Base-by-base conservation (phyloP, 148 eudicot species). In the Diospyros kaki region DNA sequence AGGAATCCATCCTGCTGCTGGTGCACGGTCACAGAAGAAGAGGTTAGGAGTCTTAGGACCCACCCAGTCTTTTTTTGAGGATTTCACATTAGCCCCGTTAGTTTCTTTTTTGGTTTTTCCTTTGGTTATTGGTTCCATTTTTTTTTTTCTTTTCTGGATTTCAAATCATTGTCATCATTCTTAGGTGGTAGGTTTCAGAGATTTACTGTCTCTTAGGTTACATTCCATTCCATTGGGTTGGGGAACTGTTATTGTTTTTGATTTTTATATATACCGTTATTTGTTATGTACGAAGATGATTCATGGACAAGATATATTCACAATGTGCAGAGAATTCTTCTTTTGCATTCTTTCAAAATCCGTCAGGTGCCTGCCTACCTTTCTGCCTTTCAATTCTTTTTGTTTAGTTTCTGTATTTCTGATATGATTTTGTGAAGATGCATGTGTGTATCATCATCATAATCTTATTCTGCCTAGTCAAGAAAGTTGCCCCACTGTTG, bases 261-360 rank as follows among this genome's bases (percentile, higher is more conserved):
- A 28, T 28, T 60, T 15, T 78, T 78, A 75, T 79, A 76, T 76
- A 64, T 64, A 41, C 18, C 6, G 55, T 48, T 77, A 54, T 72
- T 85, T 67, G 61, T 73, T 71, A 72, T 89, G 87, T 83, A 87
- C 39, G 68, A 28, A 28, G 28, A 28, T 28, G 28, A 83, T 81
- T 82, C 80, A 76, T 78, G 86, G 75, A 28, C 28, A n/a, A n/a
- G 72, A 76, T 72, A 79, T 75, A 70, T 71, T 79, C 79, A 76
- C 15, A 83, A 78, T 87, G 87, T 88, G 88, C 92, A 86, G 88
- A 83, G 77, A 82, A 71, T 81, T 73, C 60, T 83, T 79, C 61
- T 28, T 48, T 53, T 6, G 6, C 58, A 54, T 51, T 38, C 17
- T 53, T 52, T 17, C 1, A 6, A 4, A 14, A 66, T 66, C 38